Base-by-base conservation (phyloP, 495 filamentous ascomycete species). In the Pyronema omphalodes region DNA sequence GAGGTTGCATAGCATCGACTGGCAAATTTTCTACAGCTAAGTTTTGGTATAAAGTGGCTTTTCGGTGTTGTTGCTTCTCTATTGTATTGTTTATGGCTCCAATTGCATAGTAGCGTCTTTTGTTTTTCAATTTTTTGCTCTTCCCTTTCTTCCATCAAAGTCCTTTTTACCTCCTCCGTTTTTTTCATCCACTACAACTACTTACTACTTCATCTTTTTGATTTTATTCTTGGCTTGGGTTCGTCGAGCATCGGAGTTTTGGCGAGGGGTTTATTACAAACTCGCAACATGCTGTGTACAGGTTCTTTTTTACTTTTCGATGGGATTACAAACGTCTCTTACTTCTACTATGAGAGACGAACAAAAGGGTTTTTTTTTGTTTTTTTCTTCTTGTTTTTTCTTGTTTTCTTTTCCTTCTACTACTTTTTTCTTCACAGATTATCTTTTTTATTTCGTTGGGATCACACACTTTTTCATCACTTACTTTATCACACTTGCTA, bases 281-380 rank as follows among this genome's bases (percentile, higher is more conserved):
- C 61, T 64, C 61, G 61, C 61, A 64, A 61, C 59, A 18, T n/a
- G 37, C 50, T 64, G 61, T 64, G 61, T 64, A 64, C 59, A 64
- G 58, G 60, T 52, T 58, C 56, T 48, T 54, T 63, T 57, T 58
- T 53, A 48, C 39, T 48, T 58, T 62, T 37, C 45, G 9, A 47
- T 23, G 9, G 44, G 44, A 23, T 17, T 41, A 47, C 12, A 47
- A 47, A 47, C 14, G 44, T n/a, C n/a, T 47, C 23, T 62, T n/a
- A n/a, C n/a, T n/a, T 52, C 53, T 52, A 45, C 55, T 62, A 62
- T 61, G 54, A 56, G 57, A 48, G 59, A 41, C 60, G 59, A 57
- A 58, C 57, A 53, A 61, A 61, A 52, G 49, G 45, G 52, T 53
- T 55, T 64, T 61, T 60, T 54, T 60, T 59, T 61, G 58, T 50